Evolutionary conservation across 2,329 filamentous ascomycete species (phyloP), one percentile per base, ranked within the genome.

Genomic region (Ploettnerulaceae sp.): DNA sequence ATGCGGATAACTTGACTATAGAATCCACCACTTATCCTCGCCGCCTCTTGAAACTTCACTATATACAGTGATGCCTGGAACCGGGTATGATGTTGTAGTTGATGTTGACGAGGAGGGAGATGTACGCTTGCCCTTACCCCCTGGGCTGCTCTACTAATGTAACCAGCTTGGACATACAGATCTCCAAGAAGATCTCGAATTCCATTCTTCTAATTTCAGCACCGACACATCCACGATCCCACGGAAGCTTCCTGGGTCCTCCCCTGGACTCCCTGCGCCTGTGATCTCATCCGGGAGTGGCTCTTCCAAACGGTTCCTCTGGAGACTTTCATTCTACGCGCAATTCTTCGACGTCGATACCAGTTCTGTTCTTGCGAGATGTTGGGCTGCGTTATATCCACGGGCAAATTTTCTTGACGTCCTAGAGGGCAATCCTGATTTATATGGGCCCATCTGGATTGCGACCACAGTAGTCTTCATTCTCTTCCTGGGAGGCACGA

Each of bases 261-360:
- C 60, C n/a, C 62, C 70, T 6, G 69, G 73, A 3, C 71, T 82
- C 2, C 80, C 78, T 2, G 79, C 78, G 0, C 70, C 72, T 1
- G 79, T 79, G 1, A 78, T 64, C 9, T 82, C 79, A 14, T 71
- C 77, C 2, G 67, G 71, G 15, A 65, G 64, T 14, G 66, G 67
- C n/a, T 69, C 69, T 12, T 76, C 79, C 51, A 97, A 97, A 71
- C 87, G 87, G 62, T 89, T 84, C 71, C 85, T 97, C 55, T 98
- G 93, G 93, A 82, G 82, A 35, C 74, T 97, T 53, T 81, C 82
- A 48, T 98, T 95, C 74, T 98, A 98, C 72, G 82, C 89, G 46
- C 93, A 95, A 71, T 97, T 93, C 79, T 98, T 98, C 71, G 93
- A 98, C 64, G 91, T 98, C 55, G 93, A 98, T 70, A 97, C 93